A percentile compares a stretch with the other conserved stretches of the same genome.
Conservation (phyloP, 2,329 filamentous ascomycete genomes). For the Beauveria brongniartii region DNA sequence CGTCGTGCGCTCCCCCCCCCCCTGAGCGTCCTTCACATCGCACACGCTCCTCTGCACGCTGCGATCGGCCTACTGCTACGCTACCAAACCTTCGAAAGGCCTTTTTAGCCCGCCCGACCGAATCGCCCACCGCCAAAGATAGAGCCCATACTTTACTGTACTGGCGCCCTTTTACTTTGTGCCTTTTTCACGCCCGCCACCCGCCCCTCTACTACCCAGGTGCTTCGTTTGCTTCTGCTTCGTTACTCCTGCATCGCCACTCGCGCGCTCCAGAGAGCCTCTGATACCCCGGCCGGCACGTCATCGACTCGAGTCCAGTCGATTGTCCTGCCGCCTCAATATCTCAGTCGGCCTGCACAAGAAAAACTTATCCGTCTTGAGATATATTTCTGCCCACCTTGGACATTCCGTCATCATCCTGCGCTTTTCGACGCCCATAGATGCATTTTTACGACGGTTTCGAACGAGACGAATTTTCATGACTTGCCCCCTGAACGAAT, state of each 20-base stretch:
- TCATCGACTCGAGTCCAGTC: background rate
- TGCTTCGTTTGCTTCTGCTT: background rate
- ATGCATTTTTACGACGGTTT: conserved; percentile 5
- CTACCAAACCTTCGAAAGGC: background rate
- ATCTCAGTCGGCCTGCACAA: background rate
- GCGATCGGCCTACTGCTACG: background rate
- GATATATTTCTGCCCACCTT: background rate
- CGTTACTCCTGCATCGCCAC: background rate
- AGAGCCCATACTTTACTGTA: background rate
- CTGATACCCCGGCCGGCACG: background rate
- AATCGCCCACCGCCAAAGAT: background rate
- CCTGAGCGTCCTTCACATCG: background rate
- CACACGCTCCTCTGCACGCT: background rate
- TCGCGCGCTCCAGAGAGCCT: background rate
- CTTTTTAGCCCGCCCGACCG: background rate
- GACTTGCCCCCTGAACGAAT: conserved; percentile 3
- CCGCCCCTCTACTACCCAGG: background rate
- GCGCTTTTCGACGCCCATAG: background rate
- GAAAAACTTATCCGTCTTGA: background rate
- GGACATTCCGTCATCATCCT: background rate
- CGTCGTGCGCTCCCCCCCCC: background rate
- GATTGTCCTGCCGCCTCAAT: background rate
- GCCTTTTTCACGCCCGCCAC: background rate
- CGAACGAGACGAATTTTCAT: conserved; percentile 9
- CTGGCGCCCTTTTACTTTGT: background rate